These are phyloP conservation scores for Coccinonectria pachysandricola DNA, from an alignment of 2,329 filamentous ascomycete genomes.

Conservation along the genomic window DNA sequence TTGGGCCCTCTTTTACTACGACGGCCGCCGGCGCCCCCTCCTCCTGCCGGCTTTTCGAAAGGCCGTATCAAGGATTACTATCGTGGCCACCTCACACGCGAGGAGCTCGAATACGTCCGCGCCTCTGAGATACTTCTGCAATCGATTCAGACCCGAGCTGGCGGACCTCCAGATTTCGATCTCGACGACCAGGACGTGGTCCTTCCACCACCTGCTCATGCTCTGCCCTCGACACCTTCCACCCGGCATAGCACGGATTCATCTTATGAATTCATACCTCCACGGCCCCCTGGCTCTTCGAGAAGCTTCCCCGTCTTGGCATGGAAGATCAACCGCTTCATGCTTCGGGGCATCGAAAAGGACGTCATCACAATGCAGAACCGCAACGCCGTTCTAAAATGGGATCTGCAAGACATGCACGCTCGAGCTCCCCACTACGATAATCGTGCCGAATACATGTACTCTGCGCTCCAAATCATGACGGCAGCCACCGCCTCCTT, in stretches of 20 bases:
- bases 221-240: conserved; percentile 8
- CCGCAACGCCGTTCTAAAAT: conserved; percentile 36
- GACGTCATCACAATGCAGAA: conserved; percentile 38
- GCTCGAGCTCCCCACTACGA: conserved; percentile 38
- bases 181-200: conserved; percentile 24
- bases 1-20: conserved; percentile 36
- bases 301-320: conserved; percentile 29
- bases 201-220: conserved; percentile 21
- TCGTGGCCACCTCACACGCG: conserved; percentile 34
- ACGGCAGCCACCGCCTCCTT: conserved; percentile 46
- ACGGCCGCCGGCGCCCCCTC: conserved; percentile 25
- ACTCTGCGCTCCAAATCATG: conserved; percentile 36
- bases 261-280: conserved; percentile 19
- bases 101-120: conserved; percentile 31
- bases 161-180: conserved; percentile 14
- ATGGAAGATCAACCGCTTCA: conserved; percentile 29
- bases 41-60: conserved; percentile 29
- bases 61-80: conserved; percentile 39
- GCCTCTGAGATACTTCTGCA: conserved; percentile 24
- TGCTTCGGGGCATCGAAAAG: conserved; percentile 37
- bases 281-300: conserved; percentile 28
- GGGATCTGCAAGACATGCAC: conserved; percentile 38
- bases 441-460: conserved; percentile 42
- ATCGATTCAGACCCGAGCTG: conserved; percentile 21
- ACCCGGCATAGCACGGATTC: conserved; percentile 3